Base-by-base conservation (phyloP, 495 filamentous ascomycete genomes). In the Aspergillus kassunensis region DNA sequence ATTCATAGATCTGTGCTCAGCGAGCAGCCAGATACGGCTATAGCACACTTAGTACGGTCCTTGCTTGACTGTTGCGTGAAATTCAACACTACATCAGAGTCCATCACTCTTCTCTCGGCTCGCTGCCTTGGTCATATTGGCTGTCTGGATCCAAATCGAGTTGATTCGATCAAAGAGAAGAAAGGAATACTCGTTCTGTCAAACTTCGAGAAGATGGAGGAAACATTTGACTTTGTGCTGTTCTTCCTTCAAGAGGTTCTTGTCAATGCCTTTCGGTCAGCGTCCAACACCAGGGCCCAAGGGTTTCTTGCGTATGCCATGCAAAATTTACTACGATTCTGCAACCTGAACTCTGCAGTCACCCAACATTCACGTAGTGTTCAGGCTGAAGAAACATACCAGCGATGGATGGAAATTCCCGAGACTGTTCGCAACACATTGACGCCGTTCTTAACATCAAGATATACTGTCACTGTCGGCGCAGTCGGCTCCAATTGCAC, bases 271-370 rank as follows among this genome's bases (percentile, higher is more conserved):
- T 99, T 99, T 62, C 72, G 92, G 29, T 92, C 91, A 2, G 85
- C 88, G 9, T 91, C 83, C 2, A 93, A 96, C 60, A 86, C 91
- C 0, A 84, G 83, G 60, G 79, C 88, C 15, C 91, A 96, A 62
- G 89, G 90, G 1, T 97, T 95, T 63, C 74, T 99, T 13, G 89
- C 91, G 12, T 97, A 84, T 63, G 87, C 85, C 2, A 96, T 97
- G 85, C 93, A 99, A 67, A 87, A 93, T 58, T 76, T 99, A 8
- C 79, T 97, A 8, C 85, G 83, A 47, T 81, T 84, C 52, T 85
- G 85, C 60, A 81, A 84, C 23, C 80, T 96, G 51, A 82, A 80
- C 31, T 67, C 70, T 20, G 68, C 72, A n/a, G 78, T 84, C 6
- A 79, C 70, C 19, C 70, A 78, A 16, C 73, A 79, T 47, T 68